Percentiles rank a stretch among this genome's conserved stretches.
Evolutionary conservation across 345 rosid genomes (phyloP).

Genomic region (Bruguiera gymnorhiza): DNA sequence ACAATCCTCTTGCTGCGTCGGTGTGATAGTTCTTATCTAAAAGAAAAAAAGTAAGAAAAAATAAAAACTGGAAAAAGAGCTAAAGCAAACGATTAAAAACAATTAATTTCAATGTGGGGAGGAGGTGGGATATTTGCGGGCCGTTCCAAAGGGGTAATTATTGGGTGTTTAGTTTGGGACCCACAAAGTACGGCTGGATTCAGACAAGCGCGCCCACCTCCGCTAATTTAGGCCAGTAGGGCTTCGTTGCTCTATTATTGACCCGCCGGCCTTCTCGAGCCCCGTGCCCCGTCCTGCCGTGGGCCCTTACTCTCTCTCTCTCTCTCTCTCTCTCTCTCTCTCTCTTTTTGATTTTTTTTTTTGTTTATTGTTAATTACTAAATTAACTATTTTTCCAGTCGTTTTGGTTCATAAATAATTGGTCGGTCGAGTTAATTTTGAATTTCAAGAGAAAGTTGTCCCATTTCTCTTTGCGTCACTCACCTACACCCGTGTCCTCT

Average conservation of each 20-base stretch:
- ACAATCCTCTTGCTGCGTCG: too few species aligned
- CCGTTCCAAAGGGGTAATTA: too few species aligned
- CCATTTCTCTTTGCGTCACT: background rate
- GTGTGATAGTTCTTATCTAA: too few species aligned
- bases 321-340: too few species aligned
- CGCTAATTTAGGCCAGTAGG: conserved; percentile 44
- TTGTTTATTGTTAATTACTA: background rate
- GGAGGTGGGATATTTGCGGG: background rate
- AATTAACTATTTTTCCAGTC: background rate
- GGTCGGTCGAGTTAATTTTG: background rate
- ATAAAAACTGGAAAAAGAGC: too few species aligned
- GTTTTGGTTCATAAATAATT: background rate
- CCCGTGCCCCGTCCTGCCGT: conserved; percentile 33
- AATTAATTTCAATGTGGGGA: background rate
- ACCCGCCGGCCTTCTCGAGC: conserved; percentile 33
- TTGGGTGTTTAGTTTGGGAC: background rate
- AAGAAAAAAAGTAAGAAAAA: background rate
- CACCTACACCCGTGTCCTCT: conserved; percentile 27
- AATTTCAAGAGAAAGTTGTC: background rate
- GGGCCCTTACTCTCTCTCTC: background rate
- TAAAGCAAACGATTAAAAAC: background rate
- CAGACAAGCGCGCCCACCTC: conserved; percentile 52
- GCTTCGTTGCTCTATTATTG: conserved; percentile 7
- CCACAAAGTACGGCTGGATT: conserved; percentile 28
- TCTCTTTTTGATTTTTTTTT: background rate